These are phyloP conservation scores for Aspergillus costaricaensis DNA, from an alignment of 2,329 filamentous ascomycete genomes.

Conservation along the genomic window DNA sequence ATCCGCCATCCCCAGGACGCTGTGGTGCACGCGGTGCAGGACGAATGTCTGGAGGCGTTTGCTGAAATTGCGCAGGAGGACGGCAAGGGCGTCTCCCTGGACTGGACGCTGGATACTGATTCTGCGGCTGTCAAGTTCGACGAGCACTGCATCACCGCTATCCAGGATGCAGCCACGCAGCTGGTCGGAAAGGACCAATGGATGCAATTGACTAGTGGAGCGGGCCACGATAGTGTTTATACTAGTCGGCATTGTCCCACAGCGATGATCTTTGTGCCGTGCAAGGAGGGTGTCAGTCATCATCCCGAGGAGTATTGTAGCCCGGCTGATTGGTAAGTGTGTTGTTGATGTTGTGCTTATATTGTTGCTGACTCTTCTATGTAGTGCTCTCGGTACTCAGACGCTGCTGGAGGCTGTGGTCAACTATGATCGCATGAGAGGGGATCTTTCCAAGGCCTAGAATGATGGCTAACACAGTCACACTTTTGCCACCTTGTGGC, in stretches of 20 bases:
- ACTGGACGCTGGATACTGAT: conserved; percentile 61
- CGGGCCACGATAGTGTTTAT: conserved; percentile 63
- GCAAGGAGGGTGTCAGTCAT: conserved; percentile 59
- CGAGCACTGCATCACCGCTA: conserved; percentile 61
- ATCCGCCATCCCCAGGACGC: conserved; percentile 60
- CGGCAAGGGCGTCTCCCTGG: conserved; percentile 51
- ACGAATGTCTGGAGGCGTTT: conserved; percentile 57
- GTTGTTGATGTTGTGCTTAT: no score
- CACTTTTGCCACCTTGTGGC: no score
- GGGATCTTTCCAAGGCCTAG: not conserved
- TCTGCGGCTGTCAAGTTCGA: conserved; percentile 62
- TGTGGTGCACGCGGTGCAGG: conserved; percentile 57
- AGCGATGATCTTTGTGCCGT: conserved; percentile 66
- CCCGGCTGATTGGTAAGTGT: conserved; percentile 44
- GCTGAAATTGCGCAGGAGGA: conserved; percentile 56
- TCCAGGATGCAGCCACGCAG: conserved; percentile 56
- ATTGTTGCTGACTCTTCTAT: not conserved
- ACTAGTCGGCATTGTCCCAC: conserved; percentile 58
- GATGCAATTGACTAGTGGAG: conserved; percentile 56
- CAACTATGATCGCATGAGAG: conserved; percentile 27
- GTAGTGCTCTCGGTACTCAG: conserved; percentile 40
- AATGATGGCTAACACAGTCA: no score
- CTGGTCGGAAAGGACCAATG: conserved; percentile 54
- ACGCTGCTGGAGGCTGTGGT: conserved; percentile 53
- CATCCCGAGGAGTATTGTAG: conserved; percentile 60